Conservation (phyloP, 306 rosid species). For the Clitoria ternatea region DNA sequence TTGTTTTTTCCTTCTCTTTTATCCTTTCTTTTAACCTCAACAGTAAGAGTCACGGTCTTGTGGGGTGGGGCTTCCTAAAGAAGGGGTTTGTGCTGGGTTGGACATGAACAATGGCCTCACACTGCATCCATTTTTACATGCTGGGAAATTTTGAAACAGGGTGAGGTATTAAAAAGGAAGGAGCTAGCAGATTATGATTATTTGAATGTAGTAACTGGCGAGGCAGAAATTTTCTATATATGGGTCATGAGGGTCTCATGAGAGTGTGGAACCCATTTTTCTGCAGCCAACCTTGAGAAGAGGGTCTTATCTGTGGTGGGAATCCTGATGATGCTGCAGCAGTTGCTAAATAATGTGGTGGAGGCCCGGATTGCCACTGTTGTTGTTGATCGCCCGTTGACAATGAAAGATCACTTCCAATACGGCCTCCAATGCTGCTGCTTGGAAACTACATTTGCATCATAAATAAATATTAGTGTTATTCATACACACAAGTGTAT, state of each 20-base stretch:
- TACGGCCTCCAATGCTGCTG: constrained; percentile 64
- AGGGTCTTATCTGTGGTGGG: constrained; percentile 67
- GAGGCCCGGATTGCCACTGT: constrained; percentile 50
- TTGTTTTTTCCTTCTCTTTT: not conserved
- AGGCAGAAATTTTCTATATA: constrained; percentile 28
- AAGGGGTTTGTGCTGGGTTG: not conserved
- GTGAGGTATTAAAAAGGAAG: too few species aligned
- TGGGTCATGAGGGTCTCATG: constrained; percentile 51
- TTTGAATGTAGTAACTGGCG: constrained; percentile 20
- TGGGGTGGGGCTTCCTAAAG: not conserved
- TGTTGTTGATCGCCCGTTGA: constrained; percentile 48
- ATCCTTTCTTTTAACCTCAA: constrained; percentile 17
- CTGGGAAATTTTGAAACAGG: too few species aligned
- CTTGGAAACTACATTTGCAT: constrained; percentile 49
- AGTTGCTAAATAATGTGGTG: constrained; percentile 52
- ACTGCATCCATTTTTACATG: constrained; percentile 17
- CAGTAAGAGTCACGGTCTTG: constrained; percentile 11
- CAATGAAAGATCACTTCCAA: constrained; percentile 64
- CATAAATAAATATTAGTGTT: not conserved
- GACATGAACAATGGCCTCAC: constrained; percentile 13
- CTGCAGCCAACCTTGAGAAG: constrained; percentile 61
- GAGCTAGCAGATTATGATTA: not conserved
- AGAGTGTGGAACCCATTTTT: constrained; percentile 65
- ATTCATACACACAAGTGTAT: not conserved
- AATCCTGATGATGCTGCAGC: constrained; percentile 99